A percentile compares a stretch with the other conserved stretches of the same genome.
Conservation (phyloP, 78 protist genomes). For the Trichosphaerium sp. region DNA sequence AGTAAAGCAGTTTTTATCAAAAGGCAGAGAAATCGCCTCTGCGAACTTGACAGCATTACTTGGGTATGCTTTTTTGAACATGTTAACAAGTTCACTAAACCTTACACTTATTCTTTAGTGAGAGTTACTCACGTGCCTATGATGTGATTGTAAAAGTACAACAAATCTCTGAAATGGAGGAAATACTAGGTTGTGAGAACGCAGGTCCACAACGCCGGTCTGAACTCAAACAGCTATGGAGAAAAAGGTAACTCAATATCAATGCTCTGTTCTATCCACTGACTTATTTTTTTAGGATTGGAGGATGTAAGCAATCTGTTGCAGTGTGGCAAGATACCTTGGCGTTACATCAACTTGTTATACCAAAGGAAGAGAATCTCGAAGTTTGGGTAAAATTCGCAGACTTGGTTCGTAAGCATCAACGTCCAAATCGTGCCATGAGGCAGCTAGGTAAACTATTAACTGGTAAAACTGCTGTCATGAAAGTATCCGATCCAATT, state of each 20-base stretch:
- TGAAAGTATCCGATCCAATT: too few relatives aligned
- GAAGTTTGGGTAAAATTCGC: slow-evolving; percentile 75
- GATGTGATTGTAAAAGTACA: slow-evolving; percentile 57
- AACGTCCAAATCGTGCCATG: slow-evolving; percentile 41
- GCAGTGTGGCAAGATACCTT: slow-evolving; percentile 83
- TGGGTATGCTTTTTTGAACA: neutral
- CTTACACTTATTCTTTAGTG: slow-evolving; percentile 49
- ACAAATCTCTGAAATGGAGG: slow-evolving; percentile 85
- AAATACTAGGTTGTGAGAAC: slow-evolving; percentile 56
- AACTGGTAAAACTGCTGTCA: neutral
- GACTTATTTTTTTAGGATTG: too few relatives aligned
- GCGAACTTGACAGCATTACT: slow-evolving; percentile 80
- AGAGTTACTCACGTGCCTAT: slow-evolving; percentile 79
- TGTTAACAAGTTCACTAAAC: too few relatives aligned
- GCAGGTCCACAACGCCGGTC: too few relatives aligned
- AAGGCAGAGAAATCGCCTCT: slow-evolving; percentile 60
- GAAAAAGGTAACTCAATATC: slow-evolving; percentile 47
- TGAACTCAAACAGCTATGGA: slow-evolving; percentile 78
- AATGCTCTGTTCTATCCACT: too few relatives aligned
- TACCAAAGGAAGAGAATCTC: slow-evolving; percentile 60
- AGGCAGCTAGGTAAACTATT: slow-evolving; percentile 24
- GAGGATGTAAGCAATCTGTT: slow-evolving; percentile 63
- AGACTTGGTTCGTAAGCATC: slow-evolving; percentile 63
- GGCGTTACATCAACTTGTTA: slow-evolving; percentile 61
- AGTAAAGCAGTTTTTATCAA: slow-evolving; percentile 47